Percentiles rank a stretch among this genome's conserved stretches.
phyloP scores from a whole-genome alignment of 2,329 filamentous ascomycete species.

The Pseudogymnoascus sp. region DNA sequence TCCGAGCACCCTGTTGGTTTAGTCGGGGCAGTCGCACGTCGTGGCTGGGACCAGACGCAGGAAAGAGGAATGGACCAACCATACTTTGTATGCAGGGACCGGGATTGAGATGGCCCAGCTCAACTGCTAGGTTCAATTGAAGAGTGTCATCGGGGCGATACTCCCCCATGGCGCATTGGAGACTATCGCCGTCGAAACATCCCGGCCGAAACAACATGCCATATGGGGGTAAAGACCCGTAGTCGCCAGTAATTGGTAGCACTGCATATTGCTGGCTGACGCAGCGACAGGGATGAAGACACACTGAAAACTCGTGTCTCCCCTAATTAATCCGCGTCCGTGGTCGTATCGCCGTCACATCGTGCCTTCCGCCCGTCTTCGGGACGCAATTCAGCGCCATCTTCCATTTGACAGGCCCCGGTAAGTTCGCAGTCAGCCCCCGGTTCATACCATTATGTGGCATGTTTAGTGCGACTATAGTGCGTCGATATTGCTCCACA shows the following conservation, averaged over 20 bases:
- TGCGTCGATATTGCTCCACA: neutral
- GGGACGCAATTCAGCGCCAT: neutral
- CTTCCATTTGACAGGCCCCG: neutral
- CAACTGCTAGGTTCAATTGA: neutral
- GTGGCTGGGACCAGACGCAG: neutral
- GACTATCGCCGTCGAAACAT: neutral
- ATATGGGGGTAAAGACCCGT: neutral
- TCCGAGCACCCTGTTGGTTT: neutral
- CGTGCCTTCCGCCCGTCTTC: neutral
- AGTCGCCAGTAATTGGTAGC: neutral
- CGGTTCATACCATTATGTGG: neutral
- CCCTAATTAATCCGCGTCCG: neutral
- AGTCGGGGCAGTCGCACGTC: neutral
- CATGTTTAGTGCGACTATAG: neutral
- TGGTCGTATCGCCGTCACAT: neutral
- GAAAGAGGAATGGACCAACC: neutral
- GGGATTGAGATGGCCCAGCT: neutral
- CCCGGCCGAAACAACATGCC: neutral
- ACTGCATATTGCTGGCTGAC: constrained; percentile 2
- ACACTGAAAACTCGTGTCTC: neutral
- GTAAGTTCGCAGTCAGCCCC: neutral
- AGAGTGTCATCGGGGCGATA: neutral
- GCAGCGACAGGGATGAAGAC: neutral
- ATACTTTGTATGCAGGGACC: neutral
- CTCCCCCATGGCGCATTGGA: neutral